Conservation (phyloP, 2,329 filamentous ascomycete genomes). For the Cladobotryum protrusum region DNA sequence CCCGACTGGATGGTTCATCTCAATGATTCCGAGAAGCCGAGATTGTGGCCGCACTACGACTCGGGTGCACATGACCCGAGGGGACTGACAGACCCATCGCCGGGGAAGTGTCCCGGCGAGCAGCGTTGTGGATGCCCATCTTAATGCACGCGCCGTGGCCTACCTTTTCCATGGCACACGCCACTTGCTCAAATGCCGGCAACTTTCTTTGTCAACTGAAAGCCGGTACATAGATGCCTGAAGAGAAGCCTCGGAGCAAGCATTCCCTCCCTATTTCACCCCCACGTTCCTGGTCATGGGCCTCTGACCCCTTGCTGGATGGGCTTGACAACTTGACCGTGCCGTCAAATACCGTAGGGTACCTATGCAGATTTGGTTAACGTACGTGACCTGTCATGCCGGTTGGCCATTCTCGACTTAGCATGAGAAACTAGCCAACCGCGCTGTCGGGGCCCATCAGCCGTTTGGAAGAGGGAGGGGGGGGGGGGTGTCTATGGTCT, state of each 20-base stretch:
- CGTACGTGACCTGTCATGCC: conserved; percentile 11
- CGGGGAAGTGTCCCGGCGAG: conserved; percentile 16
- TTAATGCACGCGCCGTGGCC: neutral
- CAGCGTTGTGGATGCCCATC: conserved; percentile 4
- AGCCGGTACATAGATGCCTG: neutral
- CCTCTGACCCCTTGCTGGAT: too few relatives aligned
- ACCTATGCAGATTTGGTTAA: conserved; percentile 11
- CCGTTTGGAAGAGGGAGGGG: neutral
- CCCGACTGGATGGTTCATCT: conserved; percentile 23
- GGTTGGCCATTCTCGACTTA: conserved; percentile 3
- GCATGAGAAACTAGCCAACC: conserved; percentile 5
- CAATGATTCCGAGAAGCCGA: conserved; percentile 14
- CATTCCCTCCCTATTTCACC: too few relatives aligned
- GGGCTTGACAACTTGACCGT: conserved; percentile 1
- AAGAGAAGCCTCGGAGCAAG: too few relatives aligned
- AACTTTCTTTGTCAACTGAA: conserved; percentile 1
- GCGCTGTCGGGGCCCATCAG: conserved; percentile 7
- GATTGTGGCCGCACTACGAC: neutral
- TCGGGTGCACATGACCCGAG: conserved; percentile 20
- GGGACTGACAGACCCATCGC: conserved; percentile 9
- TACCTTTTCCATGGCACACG: neutral
- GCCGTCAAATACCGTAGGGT: conserved; percentile 10
- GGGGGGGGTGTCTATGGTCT: neutral
- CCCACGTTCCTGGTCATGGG: too few relatives aligned
- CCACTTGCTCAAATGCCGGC: neutral